Evolutionary conservation across 352 stramenopile species (phyloP).

Genomic region (Pythium utonaiense): DNA sequence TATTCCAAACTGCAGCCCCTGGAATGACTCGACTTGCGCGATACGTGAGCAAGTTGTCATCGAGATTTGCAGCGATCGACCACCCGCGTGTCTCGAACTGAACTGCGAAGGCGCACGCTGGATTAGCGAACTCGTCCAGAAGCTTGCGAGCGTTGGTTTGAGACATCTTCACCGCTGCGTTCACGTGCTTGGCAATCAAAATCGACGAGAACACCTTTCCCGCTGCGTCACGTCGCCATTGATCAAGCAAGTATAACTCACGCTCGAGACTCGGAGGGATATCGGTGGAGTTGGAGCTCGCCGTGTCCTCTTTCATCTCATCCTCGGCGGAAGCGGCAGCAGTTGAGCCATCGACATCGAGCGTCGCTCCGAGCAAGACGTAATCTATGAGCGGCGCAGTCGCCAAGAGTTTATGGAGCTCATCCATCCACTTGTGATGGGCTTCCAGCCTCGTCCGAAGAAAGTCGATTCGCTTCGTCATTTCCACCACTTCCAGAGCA

Average conservation of each 20-base stretch:
- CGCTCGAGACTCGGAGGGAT: background rate
- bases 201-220: slow-evolving; percentile 25
- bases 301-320: background rate
- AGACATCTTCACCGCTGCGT: slow-evolving; percentile 21
- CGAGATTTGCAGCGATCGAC: slow-evolving; percentile 34
- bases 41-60: slow-evolving; percentile 44
- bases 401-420: slow-evolving; percentile 45
- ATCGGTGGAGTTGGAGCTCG: background rate
- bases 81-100: slow-evolving; percentile 43
- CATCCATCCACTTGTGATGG: slow-evolving; percentile 45
- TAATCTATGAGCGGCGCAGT: slow-evolving; percentile 46
- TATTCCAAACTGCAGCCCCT: slow-evolving; percentile 14
- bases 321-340: too few relatives aligned
- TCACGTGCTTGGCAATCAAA: slow-evolving; percentile 34
- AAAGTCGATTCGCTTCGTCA: slow-evolving; percentile 31
- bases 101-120: slow-evolving; percentile 30
- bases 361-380: background rate
- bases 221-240: slow-evolving; percentile 18
- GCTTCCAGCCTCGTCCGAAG: slow-evolving; percentile 46
- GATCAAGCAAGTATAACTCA: slow-evolving; percentile 17
- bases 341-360: too few relatives aligned
- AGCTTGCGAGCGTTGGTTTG: slow-evolving; percentile 35
- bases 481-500: slow-evolving; percentile 27
- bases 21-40: slow-evolving; percentile 34
- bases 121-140: slow-evolving; percentile 24